These are phyloP conservation scores for Rosa chinensis DNA, from an alignment of 306 rosid genomes.

Conservation along the genomic window DNA sequence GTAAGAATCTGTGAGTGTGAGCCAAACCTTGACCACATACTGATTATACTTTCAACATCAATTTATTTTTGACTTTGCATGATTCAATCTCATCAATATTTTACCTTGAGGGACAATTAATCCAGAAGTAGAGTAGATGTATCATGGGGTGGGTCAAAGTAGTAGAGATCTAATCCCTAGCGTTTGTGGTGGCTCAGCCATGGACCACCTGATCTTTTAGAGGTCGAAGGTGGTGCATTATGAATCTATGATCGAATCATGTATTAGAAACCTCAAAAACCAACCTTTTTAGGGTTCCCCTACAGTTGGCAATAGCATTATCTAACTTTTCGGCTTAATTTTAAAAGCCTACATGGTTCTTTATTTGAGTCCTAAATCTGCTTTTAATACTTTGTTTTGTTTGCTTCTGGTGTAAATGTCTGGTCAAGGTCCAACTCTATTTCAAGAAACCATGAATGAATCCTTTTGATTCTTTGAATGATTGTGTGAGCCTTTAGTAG, in stretches of 20 bases:
- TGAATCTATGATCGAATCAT: neutral
- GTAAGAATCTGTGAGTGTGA: too few relatives aligned
- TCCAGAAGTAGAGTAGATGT: neutral
- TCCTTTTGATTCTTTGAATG: conserved; percentile 9
- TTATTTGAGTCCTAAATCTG: conserved; percentile 2
- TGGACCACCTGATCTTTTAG: conserved; percentile 18
- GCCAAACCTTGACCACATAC: too few relatives aligned
- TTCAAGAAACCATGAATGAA: conserved; percentile 46
- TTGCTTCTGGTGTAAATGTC: conserved; percentile 38
- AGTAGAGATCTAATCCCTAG: neutral
- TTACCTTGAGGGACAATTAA: neutral
- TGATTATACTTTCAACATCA: too few relatives aligned
- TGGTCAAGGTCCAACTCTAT: conserved; percentile 26
- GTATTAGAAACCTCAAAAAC: neutral
- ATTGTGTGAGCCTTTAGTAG: conserved; percentile 6
- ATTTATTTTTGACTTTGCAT: too few relatives aligned
- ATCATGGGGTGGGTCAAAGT: neutral
- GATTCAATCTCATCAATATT: too few relatives aligned
- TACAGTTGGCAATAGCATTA: conserved; percentile 1
- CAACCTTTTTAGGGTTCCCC: neutral
- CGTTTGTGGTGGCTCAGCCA: neutral
- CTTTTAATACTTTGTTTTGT: conserved; percentile 31
- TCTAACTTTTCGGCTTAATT: neutral
- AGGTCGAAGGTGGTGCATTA: neutral
- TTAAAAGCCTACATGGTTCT: neutral